phyloP scores from a whole-genome alignment of 2,329 filamentous ascomycete genomes.

The Trichoderma breve region DNA sequence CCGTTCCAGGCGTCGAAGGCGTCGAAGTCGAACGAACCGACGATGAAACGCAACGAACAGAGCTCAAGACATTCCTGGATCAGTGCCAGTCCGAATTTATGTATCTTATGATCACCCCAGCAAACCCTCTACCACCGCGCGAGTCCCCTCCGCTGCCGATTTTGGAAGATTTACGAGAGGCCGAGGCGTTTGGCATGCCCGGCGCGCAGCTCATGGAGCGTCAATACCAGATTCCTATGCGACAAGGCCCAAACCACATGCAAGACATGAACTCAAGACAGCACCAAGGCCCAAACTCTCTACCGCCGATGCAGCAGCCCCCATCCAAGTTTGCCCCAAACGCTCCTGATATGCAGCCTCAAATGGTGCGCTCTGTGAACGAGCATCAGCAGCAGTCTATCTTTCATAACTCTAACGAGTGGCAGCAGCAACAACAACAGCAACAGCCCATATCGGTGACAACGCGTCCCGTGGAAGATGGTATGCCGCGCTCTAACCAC shows the following conservation, averaged over 20 bases:
- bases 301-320: constrained; percentile 51
- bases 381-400: constrained; percentile 44
- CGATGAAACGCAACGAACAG: constrained; percentile 51
- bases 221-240: constrained; percentile 39
- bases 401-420: constrained; percentile 39
- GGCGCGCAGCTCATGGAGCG: constrained; percentile 41
- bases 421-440: constrained; percentile 35
- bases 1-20: constrained; percentile 44
- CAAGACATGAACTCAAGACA: constrained; percentile 55
- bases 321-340: constrained; percentile 36
- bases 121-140: constrained; percentile 63
- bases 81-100: constrained; percentile 65
- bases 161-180: constrained; percentile 58
- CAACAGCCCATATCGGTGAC: constrained; percentile 34
- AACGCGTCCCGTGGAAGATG: constrained; percentile 37
- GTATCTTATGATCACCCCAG: constrained; percentile 66
- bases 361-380: constrained; percentile 53
- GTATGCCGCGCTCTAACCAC: constrained; percentile 36
- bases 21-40: constrained; percentile 48
- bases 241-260: constrained; percentile 55
- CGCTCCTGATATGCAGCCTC: constrained; percentile 41
- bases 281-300: constrained; percentile 57
- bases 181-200: constrained; percentile 51
- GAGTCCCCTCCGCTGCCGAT: constrained; percentile 59
- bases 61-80: constrained; percentile 61